Evolutionary conservation across 306 rosid species (phyloP).

Genomic region (Pterocarpus macrocarpus): DNA sequence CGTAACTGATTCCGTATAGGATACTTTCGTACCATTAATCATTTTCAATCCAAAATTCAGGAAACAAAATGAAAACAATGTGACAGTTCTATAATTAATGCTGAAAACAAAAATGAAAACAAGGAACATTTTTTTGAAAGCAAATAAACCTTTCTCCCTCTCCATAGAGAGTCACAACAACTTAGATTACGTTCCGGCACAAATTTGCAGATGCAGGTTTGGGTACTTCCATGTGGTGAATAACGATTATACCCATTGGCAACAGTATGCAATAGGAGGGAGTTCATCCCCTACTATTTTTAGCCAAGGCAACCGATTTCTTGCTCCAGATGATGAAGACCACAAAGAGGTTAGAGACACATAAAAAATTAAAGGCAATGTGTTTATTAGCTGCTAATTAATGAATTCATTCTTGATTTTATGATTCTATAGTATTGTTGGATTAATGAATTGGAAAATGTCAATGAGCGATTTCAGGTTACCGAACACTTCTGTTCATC

Average conservation of each 20-base stretch:
- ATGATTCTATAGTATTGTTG: too few species aligned
- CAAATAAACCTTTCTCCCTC: background rate
- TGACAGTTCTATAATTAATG: too few species aligned
- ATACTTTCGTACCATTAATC: too few species aligned
- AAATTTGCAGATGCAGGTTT: constrained; percentile 68
- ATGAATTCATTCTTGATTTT: background rate
- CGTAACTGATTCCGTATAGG: too few species aligned
- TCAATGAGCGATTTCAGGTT: constrained; percentile 51
- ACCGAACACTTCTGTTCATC: constrained; percentile 66
- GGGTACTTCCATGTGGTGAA: constrained; percentile 95
- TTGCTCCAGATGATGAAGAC: constrained; percentile 68
- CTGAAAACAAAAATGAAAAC: too few species aligned
- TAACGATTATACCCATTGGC: constrained; percentile 88
- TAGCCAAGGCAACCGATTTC: constrained; percentile 91
- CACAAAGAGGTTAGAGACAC: constrained; percentile 71
- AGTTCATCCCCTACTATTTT: constrained; percentile 84
- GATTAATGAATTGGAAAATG: background rate
- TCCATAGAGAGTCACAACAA: background rate
- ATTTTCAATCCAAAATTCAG: too few species aligned
- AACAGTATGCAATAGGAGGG: constrained; percentile 92
- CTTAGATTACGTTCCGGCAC: background rate
- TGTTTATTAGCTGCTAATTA: background rate
- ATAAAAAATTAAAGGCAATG: background rate
- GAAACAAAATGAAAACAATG: too few species aligned
- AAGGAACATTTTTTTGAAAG: too few species aligned